Percentiles rank a stretch among this genome's conserved stretches.
Evolutionary conservation across 1,284 basidiomycete species (phyloP).

Genomic region (Schizopora paradoxa): DNA sequence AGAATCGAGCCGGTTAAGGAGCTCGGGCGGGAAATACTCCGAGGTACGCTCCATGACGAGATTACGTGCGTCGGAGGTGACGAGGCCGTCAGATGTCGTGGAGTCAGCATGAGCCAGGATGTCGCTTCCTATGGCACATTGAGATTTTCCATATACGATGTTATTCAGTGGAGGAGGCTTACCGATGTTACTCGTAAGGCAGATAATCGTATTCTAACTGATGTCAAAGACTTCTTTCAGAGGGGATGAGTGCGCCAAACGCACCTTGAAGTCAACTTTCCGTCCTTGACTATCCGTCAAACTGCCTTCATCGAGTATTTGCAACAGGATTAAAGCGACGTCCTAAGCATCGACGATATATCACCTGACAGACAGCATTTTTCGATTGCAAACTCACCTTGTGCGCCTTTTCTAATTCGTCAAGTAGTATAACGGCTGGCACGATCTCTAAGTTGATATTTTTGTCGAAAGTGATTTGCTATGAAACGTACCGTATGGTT

Average conservation of each 20-base stretch:
- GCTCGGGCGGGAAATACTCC: conserved; percentile 84
- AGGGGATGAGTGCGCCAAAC: conserved; percentile 20
- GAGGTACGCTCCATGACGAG: conserved; percentile 75
- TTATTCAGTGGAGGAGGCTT: conserved; percentile 7
- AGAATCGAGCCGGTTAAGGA: conserved; percentile 86
- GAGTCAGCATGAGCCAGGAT: conserved; percentile 71
- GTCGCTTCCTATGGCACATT: conserved; percentile 43
- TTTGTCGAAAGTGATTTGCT: conserved; percentile 11
- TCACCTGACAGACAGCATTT: background rate
- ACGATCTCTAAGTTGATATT: conserved; percentile 5
- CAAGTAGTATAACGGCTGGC: conserved; percentile 71
- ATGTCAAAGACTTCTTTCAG: conserved; percentile 1
- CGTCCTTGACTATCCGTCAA: conserved; percentile 81
- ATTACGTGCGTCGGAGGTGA: conserved; percentile 58
- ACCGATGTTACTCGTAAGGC: conserved; percentile 54
- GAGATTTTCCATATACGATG: too few species aligned
- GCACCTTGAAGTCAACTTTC: conserved; percentile 75
- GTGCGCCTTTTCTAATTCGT: conserved; percentile 92
- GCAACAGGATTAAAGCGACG: conserved; percentile 86
- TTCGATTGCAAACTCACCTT: conserved; percentile 52
- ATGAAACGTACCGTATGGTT: conserved; percentile 61
- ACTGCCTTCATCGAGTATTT: conserved; percentile 88
- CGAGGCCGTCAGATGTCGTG: conserved; percentile 58
- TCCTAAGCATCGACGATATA: conserved; percentile 39
- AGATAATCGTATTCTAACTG: conserved; percentile 77